Base-by-base conservation (phyloP, 805 yeast species). In the Komagataella ulmi region DNA sequence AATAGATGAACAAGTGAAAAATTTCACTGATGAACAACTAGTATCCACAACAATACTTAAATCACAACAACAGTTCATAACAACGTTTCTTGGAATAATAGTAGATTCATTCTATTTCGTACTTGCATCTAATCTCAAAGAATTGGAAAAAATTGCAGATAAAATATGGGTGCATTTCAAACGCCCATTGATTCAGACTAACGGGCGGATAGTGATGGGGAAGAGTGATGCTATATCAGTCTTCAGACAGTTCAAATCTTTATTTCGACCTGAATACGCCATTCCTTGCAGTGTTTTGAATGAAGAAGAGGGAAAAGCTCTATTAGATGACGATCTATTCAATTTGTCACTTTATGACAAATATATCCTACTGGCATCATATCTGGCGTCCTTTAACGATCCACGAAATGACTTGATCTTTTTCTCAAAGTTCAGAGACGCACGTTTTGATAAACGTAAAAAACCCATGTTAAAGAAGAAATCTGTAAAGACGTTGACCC, bases 301-400 rank as follows among this genome's bases (percentile, higher is more conserved):
- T 14, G 40, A 30, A 14, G 40, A 30, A 30, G 40, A 30, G 14
- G 40, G 40, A 30, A 30, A 30, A 30, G 40, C 40, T 30, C 40
- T 30, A 2, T 30, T 30, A 30, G 40, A 30, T 10, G 40, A 30
- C 14, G 40, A 30, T 30, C 14, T 30, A 30, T 30, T 30, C 14
- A 30, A 30, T 30, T 10, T 30, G 40, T 30, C 40, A 5, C 40
- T 30, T 30, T 30, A 30, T 10, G 40, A 30, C 40, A 30, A 30
- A 10, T 87, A 76, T 60, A 65, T 90, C n/a, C 65, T 89, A 14
- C 75, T 88, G 36, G 88, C 96, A 1, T 82, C 95, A 0, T 90
- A 85, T 62, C 67, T 89, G 49, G 95, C 96, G 0, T 88, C 96
- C 0, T 85, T 77, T 60, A 78, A 80, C 52, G 85, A 83, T 30